A percentile compares a stretch with the other conserved stretches of the same genome.
Conservation (phyloP, 2,329 filamentous ascomycete species). For the Phialemonium atrogriseum region DNA sequence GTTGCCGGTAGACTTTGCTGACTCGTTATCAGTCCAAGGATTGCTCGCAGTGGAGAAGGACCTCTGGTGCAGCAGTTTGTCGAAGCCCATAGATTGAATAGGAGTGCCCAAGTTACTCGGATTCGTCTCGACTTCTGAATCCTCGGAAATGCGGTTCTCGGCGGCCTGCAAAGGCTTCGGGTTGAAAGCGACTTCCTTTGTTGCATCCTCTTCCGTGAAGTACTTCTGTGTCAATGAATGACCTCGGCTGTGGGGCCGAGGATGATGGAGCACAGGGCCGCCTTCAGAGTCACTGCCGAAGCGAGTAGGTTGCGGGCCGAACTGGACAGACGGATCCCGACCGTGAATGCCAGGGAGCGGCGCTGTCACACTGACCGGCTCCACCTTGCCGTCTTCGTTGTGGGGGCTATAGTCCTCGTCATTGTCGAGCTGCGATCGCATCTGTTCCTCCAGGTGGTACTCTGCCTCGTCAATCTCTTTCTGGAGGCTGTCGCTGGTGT, state of each 20-base stretch:
- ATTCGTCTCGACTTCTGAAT: conserved; percentile 64
- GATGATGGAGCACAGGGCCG: conserved; percentile 59
- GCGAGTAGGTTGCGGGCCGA: conserved; percentile 34
- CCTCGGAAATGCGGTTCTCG: conserved; percentile 37
- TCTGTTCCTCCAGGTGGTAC: conserved; percentile 73
- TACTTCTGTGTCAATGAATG: conserved; percentile 64
- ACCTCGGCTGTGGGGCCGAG: conserved; percentile 64
- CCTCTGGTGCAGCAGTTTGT: conserved; percentile 41
- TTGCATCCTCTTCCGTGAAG: conserved; percentile 48
- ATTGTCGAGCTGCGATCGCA: conserved; percentile 70
- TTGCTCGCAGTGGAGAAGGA: conserved; percentile 51
- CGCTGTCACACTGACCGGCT: conserved; percentile 14
- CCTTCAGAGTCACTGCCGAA: conserved; percentile 46
- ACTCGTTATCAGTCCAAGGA: conserved; percentile 50
- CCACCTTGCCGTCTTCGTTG: conserved; percentile 28
- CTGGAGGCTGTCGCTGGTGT: conserved; percentile 70
- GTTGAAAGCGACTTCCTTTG: conserved; percentile 28
- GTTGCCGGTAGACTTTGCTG: conserved; percentile 24
- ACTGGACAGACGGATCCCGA: conserved; percentile 38
- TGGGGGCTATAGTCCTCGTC: conserved; percentile 64
- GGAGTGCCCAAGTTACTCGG: conserved; percentile 65
- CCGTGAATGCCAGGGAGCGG: conserved; percentile 23
- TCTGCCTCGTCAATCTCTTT: conserved; percentile 80
- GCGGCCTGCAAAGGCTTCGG: conserved; percentile 30
- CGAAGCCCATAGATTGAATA: conserved; percentile 38